Conservation (phyloP, 1,139 yeast genomes). For the Pichia sp. region DNA sequence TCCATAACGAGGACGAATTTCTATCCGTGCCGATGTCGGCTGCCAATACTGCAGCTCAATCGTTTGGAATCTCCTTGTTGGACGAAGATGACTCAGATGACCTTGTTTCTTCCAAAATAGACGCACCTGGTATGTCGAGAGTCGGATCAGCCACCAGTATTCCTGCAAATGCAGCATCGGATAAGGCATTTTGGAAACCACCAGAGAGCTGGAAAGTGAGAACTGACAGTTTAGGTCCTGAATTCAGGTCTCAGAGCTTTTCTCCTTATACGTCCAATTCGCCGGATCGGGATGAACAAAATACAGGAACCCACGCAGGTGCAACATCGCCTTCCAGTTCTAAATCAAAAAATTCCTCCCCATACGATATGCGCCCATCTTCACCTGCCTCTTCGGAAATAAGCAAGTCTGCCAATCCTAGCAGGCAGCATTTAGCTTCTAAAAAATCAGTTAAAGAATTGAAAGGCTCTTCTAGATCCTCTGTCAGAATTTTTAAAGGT, state of each 20-base stretch:
- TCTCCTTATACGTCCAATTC: neutral
- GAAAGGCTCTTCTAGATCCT: slow-evolving; percentile 38
- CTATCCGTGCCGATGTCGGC: slow-evolving; percentile 17
- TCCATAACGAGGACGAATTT: slow-evolving; percentile 4
- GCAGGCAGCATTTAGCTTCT: slow-evolving; percentile 18
- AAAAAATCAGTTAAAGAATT: slow-evolving; percentile 20
- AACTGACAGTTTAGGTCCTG: slow-evolving; percentile 9
- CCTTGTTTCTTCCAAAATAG: slow-evolving; percentile 18
- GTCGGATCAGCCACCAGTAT: slow-evolving; percentile 22
- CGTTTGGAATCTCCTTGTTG: slow-evolving; percentile 26
- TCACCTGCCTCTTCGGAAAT: neutral
- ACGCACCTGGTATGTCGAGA: slow-evolving; percentile 20
- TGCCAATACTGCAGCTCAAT: slow-evolving; percentile 17
- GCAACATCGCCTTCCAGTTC: neutral
- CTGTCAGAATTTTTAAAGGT: slow-evolving; percentile 38
- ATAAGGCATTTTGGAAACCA: slow-evolving; percentile 28
- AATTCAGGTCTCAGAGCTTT: neutral
- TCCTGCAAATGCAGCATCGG: slow-evolving; percentile 4
- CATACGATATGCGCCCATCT: neutral
- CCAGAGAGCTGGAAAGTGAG: slow-evolving; percentile 34
- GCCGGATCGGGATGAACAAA: slow-evolving; percentile 2
- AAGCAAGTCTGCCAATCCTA: neutral
- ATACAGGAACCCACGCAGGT: neutral
- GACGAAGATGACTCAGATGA: slow-evolving; percentile 21
- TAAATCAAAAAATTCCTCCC: neutral